Conservation (phyloP, 768 basidiomycete genomes). For the Hemileccinum rubropunctum region DNA sequence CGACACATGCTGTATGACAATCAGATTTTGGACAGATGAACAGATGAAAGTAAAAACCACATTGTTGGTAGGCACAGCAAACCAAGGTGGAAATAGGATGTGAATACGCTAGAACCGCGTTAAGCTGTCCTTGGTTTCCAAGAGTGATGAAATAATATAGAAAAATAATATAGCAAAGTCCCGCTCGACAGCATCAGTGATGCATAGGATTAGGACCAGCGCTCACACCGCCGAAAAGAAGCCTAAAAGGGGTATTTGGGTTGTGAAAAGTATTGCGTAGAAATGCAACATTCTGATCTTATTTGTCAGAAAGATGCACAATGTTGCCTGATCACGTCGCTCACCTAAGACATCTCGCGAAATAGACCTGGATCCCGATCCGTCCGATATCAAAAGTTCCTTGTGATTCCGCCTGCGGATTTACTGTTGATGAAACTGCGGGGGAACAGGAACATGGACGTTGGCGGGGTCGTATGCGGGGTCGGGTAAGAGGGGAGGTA, state of each 20-base stretch:
- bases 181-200: conserved; percentile 12
- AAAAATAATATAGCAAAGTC: conserved; percentile 4
- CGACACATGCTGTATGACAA: conserved; percentile 11
- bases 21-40: conserved; percentile 1
- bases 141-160: conserved; percentile 1
- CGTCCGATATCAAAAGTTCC: conserved; percentile 2
- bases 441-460: conserved; percentile 21
- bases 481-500: conserved; percentile 26
- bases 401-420: not conserved
- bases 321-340: not conserved
- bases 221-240: conserved; percentile 3
- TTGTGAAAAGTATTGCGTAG: not conserved
- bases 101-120: not conserved
- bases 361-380: not conserved
- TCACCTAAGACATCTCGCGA: conserved; percentile 7
- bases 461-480: conserved; percentile 24
- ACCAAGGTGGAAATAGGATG: conserved; percentile 1
- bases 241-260: conserved; percentile 5
- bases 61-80: conserved; percentile 18
- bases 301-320: not conserved
- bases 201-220: conserved; percentile 5
- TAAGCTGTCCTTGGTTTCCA: not conserved
- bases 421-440: conserved; percentile 14
- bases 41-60: conserved; percentile 2
- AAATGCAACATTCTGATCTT: not conserved